Percentiles rank a stretch among this genome's conserved stretches.
Conservation (phyloP, 352 stramenopile genomes). For the Globisporangium nodosum region DNA sequence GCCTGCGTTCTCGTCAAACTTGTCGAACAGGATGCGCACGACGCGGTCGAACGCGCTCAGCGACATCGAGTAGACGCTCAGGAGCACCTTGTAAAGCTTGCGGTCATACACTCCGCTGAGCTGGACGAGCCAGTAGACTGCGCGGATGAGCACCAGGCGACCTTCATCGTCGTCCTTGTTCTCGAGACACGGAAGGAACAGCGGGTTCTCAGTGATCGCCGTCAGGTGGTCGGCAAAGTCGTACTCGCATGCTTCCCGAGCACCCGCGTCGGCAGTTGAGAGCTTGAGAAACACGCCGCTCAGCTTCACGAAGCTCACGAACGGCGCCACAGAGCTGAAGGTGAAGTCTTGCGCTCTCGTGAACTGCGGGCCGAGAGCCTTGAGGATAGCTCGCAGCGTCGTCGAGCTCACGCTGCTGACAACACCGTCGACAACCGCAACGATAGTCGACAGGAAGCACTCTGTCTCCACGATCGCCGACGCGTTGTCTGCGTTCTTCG, state of each 20-base stretch:
- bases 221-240: constrained; percentile 34
- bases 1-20: constrained; percentile 37
- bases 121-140: constrained; percentile 37
- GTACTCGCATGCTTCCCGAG: constrained; percentile 13
- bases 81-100: constrained; percentile 50
- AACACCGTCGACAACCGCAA: constrained; percentile 7
- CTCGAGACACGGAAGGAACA: constrained; percentile 25
- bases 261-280: constrained; percentile 11
- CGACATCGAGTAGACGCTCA: constrained; percentile 66
- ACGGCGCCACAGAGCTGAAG: constrained; percentile 14
- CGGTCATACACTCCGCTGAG: constrained; percentile 36
- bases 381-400: constrained; percentile 8
- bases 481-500: neutral
- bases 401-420: neutral
- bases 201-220: constrained; percentile 20
- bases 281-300: constrained; percentile 28
- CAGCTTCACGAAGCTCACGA: constrained; percentile 29
- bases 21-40: constrained; percentile 47
- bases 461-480: neutral
- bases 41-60: constrained; percentile 50
- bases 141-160: constrained; percentile 29
- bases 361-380: constrained; percentile 19
- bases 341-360: constrained; percentile 15
- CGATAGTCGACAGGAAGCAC: constrained; percentile 1
- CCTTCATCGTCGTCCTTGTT: constrained; percentile 6